Evolutionary conservation across 345 rosid genomes (phyloP).

Genomic region (Populus ilicifolia): DNA sequence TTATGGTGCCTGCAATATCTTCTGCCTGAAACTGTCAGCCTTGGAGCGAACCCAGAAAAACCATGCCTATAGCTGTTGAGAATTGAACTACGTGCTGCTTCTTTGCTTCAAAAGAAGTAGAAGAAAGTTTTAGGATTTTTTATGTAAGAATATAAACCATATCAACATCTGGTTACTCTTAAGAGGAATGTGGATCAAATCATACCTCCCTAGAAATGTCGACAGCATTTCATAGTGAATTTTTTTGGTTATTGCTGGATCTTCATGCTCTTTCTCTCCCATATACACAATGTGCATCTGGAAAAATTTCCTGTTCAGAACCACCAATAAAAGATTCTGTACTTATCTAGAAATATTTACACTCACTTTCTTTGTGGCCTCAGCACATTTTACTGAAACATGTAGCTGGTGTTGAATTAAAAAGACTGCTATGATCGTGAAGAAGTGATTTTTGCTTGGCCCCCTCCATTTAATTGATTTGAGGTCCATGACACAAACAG

Average conservation of each 20-base stretch:
- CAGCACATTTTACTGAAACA: conserved; percentile 4
- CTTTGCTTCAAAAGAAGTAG: conserved; percentile 23
- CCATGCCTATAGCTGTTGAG: conserved; percentile 52
- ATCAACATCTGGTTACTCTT: too few relatives aligned
- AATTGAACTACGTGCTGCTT: conserved; percentile 44
- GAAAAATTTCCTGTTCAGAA: background rate
- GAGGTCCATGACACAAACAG: conserved; percentile 3
- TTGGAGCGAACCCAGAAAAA: conserved; percentile 59
- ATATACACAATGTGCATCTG: conserved; percentile 42
- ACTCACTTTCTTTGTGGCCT: conserved; percentile 18
- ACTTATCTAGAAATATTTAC: background rate
- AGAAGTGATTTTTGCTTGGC: background rate
- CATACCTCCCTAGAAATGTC: conserved; percentile 39
- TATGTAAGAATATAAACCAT: background rate
- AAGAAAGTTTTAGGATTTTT: background rate
- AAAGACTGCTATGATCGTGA: conserved; percentile 3
- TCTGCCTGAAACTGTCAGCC: conserved; percentile 44
- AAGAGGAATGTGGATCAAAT: background rate
- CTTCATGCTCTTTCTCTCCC: conserved; percentile 43
- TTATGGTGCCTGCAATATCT: conserved; percentile 35
- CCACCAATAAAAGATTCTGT: background rate
- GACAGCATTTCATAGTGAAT: conserved; percentile 38
- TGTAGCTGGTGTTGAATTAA: conserved; percentile 8
- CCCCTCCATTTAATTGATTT: background rate
- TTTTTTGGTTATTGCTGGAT: conserved; percentile 30